Conservation (phyloP, 768 basidiomycete species). For the Xerocomus spinulosus region DNA sequence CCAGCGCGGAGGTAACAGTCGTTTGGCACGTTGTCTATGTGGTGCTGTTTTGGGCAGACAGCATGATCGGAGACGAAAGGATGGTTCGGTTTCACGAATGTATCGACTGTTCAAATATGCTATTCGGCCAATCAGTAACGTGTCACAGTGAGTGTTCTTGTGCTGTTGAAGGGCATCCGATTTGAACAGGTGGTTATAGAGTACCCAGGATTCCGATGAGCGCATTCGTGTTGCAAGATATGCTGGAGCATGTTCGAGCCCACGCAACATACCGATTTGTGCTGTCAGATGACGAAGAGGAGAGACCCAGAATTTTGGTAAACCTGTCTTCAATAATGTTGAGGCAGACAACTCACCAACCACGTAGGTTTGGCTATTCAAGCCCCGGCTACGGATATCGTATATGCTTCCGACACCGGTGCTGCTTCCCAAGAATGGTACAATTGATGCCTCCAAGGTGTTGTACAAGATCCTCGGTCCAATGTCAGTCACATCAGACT, state of each 20-base stretch:
- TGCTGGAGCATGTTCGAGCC: constrained; percentile 86
- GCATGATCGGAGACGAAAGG: constrained; percentile 42
- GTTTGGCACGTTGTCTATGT: constrained; percentile 68
- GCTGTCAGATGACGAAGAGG: constrained; percentile 82
- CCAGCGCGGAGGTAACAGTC: constrained; percentile 62
- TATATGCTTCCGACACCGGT: constrained; percentile 57
- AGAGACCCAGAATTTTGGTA: constrained; percentile 74
- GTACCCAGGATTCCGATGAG: constrained; percentile 56
- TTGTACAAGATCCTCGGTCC: constrained; percentile 77
- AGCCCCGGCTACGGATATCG: constrained; percentile 77
- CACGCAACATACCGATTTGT: constrained; percentile 94
- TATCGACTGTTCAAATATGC: constrained; percentile 84
- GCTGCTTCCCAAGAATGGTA: constrained; percentile 55
- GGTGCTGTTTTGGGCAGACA: constrained; percentile 78
- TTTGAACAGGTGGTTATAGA: constrained; percentile 19
- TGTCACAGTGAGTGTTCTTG: constrained; percentile 50
- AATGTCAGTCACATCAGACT: constrained; percentile 37
- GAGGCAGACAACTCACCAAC: neutral
- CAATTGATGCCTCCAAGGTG: constrained; percentile 74
- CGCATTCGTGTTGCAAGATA: constrained; percentile 87
- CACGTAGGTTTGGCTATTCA: constrained; percentile 88
- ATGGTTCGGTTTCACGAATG: constrained; percentile 34
- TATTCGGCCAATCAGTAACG: constrained; percentile 62
- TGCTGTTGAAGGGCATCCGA: neutral
- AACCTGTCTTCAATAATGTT: constrained; percentile 17